Evolutionary conservation across 1,139 yeast species (phyloP), one percentile per base, ranked within the genome.

Genomic region (Hansenula lynferdii): DNA sequence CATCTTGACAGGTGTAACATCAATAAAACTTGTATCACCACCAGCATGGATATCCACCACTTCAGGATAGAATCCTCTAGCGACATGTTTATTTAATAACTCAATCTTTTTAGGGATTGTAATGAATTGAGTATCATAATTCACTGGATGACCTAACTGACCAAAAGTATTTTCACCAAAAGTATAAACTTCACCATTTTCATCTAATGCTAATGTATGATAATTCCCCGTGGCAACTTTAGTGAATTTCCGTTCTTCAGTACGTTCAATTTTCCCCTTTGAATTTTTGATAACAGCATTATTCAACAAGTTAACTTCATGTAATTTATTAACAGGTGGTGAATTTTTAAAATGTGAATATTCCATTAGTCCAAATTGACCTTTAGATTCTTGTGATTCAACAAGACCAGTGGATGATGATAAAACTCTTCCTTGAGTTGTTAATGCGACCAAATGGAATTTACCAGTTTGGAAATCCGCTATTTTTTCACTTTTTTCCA

Each of bases 81-180:
- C 60, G 49, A 67, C 62, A 50, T 70, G 62, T 35, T 59, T 54
- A 35, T 61, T 44, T 44, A 72, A 53, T 34, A 61, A 47, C 36
- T 73, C 69, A 6, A 81, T 64, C 42, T 65, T 65, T 34, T 72
- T 73, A 1, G 97, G 97, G 28, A 80, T 73, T 3, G 95, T 77
- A 37, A 82, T 71, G 37, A 72, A 65, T 48, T 84, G 87, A 11
- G 84, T 77, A 41, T 77, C 77, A 53, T 76, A 76, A 21, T 75
- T 68, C 36, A 83, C 80, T 8, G 80, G 79, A 35, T 76, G 67
- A n/a, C 90, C 96, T 44, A 94, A 69, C 56, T 92, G 92, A 19
- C 98, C 97, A 56, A 64, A 75, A 3, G 75, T 67, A 57, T 92
- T 92, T 43, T 76, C 76, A 23, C 98, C 98, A 77, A 95, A 90